Evolutionary conservation across 1,284 basidiomycete genomes (phyloP), one percentile per base, ranked within the genome.

Genomic region (Cutaneotrichosporon spelunceum): DNA sequence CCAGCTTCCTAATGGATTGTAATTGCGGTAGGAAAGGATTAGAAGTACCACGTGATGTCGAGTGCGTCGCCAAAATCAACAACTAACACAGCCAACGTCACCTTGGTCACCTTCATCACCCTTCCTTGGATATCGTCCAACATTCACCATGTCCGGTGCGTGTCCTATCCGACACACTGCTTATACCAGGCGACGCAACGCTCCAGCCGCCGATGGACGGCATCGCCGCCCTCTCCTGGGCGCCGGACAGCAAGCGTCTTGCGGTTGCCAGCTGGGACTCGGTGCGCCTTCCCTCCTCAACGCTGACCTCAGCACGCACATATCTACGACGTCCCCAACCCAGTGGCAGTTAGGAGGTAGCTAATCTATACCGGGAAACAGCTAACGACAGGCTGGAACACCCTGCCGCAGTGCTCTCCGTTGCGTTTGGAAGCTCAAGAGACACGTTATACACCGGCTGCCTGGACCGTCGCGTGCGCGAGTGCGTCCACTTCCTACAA

Each of bases 231-330:
- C 80, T 95, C 24, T 83, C 84, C 42, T 96, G 89, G 79, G 91
- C 91, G n/a, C 88, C 91, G 0, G 84, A 88, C 71, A 86, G 90
- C 5, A 83, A 88, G 63, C 86, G 88, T 26, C 80, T 96, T 1
- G 80, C 94, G 3, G 88, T 88, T 21, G 86, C 89, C 11, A 88
- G 89, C 62, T 95, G 93, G 93, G 93, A 95, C 78, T 86, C 89
- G 53, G 91, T 93, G 72, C 65, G 87, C 81, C 24, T 14, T 19
- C 29, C 42, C n/a, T 44, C 27, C 23, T 30, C 23, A 10, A 26
- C 21, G 16, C 56, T 57, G 23, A 57, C 56, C 14, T 1, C 34
- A 34, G 39, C 52, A 53, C 23, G 34, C 34, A 8, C 52, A 53
- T 23, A 26, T 53, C 52, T 53, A 53, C 24, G 52, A 53, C 52